These are phyloP conservation scores for Xylaria sp. DNA, from an alignment of 2,329 filamentous ascomycete genomes.

Conservation along the genomic window DNA sequence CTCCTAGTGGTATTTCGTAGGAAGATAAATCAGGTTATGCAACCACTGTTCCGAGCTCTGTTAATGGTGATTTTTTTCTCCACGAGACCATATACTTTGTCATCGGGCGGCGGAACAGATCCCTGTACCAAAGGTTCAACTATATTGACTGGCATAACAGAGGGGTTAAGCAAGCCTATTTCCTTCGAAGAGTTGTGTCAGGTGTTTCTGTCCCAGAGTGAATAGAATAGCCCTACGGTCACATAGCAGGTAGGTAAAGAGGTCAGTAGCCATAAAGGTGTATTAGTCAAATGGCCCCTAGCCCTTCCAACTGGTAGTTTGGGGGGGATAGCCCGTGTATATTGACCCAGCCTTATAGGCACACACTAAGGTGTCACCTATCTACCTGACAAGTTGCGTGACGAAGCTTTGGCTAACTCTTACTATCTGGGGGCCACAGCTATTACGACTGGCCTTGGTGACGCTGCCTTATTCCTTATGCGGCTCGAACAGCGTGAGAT, in stretches of 20 bases:
- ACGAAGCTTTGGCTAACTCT: constrained; percentile 18
- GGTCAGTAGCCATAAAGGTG: too few relatives aligned
- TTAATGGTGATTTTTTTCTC: constrained; percentile 8
- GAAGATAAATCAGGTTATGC: not conserved
- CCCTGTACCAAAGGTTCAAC: constrained; percentile 20
- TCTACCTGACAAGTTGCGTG: constrained; percentile 1
- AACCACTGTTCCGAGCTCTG: constrained; percentile 12
- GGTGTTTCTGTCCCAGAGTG: too few relatives aligned
- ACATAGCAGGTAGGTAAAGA: too few relatives aligned
- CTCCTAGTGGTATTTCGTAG: not conserved
- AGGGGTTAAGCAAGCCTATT: constrained; percentile 20
- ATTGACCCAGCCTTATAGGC: too few relatives aligned
- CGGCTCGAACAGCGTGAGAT: constrained; percentile 27
- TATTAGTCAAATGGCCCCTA: too few relatives aligned
- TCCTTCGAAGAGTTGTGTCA: constrained; percentile 25
- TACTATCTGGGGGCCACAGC: constrained; percentile 14
- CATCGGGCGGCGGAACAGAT: constrained; percentile 3
- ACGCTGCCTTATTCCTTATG: constrained; percentile 22
- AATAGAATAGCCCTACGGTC: too few relatives aligned
- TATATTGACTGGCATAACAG: constrained; percentile 24
- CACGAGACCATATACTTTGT: constrained; percentile 1
- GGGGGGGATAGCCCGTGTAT: too few relatives aligned
- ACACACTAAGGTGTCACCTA: too few relatives aligned
- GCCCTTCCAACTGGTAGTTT: too few relatives aligned
- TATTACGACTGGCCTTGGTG: constrained; percentile 14